Evolutionary conservation across 2,329 filamentous ascomycete species (phyloP), one percentile per base, ranked within the genome.

Genomic region (Microdochium nivale): DNA sequence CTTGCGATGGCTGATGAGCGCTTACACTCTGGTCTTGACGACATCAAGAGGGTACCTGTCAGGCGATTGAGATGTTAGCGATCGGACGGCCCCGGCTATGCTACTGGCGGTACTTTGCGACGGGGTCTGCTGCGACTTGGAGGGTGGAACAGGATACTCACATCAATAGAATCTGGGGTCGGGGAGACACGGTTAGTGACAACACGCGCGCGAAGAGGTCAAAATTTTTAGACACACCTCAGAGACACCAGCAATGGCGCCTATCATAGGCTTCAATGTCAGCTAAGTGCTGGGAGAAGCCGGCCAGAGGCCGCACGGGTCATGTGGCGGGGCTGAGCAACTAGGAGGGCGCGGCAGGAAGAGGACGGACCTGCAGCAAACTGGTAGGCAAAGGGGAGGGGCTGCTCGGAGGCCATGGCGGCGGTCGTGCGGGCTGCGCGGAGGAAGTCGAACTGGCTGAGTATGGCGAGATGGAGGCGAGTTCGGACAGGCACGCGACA

Each of bases 41-140:
- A 99, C 94, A 70, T 99, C 94, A 70, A 99, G 79, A 60, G 94
- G 94, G 77, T 99, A 99, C 94, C 91, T 96, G 68, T 61, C 53
- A 53, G 49, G 23, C 46, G 46, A 21, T 10, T 3, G 10, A n/a
- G 14, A 3, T 53, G 53, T 56, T 56, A 58, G 57, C 58, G 51
- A 52, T 53, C 40, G 46, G 46, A 37, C 52, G n/a, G 49, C 16
- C 33, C 5, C 16, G 33, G 33, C 16, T 7, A 14, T 14, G 33
- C 13, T 14, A 8, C 33, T 37, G 5, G 33, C 27, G 11, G 14
- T 14, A 14, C 13, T 19, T 16, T 37, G 49, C 54, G 48, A 56
- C 48, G 56, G 43, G 48, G 53, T 44, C 23, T 8, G 4, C 16
- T 24, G 43, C 8, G 43, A 25, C 3, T 11, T 3, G 9, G 48